Conservation (phyloP, 1,284 basidiomycete species). For the Uromyces viciae-fabae region DNA sequence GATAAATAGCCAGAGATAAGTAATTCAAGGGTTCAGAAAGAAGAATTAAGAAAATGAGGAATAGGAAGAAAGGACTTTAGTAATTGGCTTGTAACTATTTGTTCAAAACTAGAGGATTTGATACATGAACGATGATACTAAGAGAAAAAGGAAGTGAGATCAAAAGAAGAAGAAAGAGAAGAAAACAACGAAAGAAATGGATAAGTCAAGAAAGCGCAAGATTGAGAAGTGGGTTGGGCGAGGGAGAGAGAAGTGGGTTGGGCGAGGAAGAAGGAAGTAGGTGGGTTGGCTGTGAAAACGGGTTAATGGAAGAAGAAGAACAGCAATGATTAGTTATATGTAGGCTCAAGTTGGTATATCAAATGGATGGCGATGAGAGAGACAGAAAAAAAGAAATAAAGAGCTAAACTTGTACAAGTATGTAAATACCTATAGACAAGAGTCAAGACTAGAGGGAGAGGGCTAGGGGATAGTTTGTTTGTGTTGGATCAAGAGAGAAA, state of each 20-base stretch:
- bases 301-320: background rate
- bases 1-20: no score
- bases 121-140: background rate
- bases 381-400: background rate
- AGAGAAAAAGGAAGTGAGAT: constrained; percentile 10
- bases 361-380: background rate
- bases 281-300: background rate
- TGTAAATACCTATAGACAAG: background rate
- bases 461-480: constrained; percentile 6
- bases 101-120: no score
- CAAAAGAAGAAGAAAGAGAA: background rate
- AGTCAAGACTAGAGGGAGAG: background rate
- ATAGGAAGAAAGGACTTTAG: no score
- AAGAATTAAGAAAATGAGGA: no score
- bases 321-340: background rate
- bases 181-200: background rate
- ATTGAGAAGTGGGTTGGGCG: background rate
- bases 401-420: background rate
- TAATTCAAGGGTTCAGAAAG: no score
- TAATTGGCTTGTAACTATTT: no score
- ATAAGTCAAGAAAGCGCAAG: background rate
- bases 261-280: background rate
- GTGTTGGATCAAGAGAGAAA: background rate
- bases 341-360: background rate
- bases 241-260: background rate